Evolutionary conservation across 768 basidiomycete species (phyloP).

Genomic region (Exidia glandulosa): DNA sequence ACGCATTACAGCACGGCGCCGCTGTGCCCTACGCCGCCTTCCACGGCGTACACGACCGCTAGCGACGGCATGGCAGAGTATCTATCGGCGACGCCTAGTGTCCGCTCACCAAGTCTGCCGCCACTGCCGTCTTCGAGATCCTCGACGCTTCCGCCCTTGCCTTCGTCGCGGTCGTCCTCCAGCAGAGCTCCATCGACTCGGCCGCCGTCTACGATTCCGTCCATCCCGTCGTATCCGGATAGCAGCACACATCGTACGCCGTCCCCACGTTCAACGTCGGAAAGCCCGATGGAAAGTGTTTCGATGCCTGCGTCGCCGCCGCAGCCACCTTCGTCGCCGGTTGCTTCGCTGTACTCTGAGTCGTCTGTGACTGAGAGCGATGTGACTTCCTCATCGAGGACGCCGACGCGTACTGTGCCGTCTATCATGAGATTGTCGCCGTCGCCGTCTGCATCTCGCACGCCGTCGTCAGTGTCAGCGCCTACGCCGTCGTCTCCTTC

Average conservation of each 20-base stretch:
- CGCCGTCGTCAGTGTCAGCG: background rate
- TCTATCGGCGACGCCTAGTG: background rate
- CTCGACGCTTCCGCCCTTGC: background rate
- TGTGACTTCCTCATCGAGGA: no score
- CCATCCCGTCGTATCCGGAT: slow-evolving; percentile 26
- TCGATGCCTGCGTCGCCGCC: background rate
- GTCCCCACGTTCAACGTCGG: background rate
- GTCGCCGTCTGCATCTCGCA: background rate
- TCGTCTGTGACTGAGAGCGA: background rate
- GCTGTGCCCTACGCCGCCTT: background rate
- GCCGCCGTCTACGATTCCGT: slow-evolving; percentile 18
- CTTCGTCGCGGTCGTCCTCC: background rate
- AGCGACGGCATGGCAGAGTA: background rate
- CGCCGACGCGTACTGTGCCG: no score
- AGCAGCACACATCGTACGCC: slow-evolving; percentile 21
- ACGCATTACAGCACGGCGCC: background rate
- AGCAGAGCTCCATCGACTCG: background rate
- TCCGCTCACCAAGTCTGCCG: background rate
- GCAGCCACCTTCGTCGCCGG: background rate
- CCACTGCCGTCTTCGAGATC: background rate
- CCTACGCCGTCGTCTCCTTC: no score
- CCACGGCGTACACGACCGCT: background rate
- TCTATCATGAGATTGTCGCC: no score
- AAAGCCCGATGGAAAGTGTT: background rate
- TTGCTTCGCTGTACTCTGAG: slow-evolving; percentile 3